Conservation (phyloP, 2,329 filamentous ascomycete genomes). For the Pseudopithomyces chartarum region DNA sequence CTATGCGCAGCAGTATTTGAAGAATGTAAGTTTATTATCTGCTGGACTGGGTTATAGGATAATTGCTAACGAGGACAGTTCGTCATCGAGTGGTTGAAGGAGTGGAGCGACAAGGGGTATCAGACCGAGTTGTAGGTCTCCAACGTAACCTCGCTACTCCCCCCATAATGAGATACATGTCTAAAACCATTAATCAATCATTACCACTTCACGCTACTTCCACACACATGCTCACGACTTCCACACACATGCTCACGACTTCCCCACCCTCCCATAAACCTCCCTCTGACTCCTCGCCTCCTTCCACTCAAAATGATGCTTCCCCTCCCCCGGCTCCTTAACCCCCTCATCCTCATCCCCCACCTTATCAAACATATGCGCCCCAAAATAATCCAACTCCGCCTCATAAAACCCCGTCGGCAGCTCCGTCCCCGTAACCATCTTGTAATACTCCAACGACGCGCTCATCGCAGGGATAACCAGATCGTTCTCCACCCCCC, state of each 20-base stretch:
- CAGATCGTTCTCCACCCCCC: slow-evolving; percentile 61
- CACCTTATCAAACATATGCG: slow-evolving; percentile 67
- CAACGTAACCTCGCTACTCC: too few species aligned
- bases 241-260: too few species aligned
- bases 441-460: slow-evolving; percentile 71
- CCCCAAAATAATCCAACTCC: slow-evolving; percentile 72
- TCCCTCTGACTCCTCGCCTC: slow-evolving; percentile 35
- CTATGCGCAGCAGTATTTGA: slow-evolving; percentile 63
- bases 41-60: not conserved
- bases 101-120: not conserved
- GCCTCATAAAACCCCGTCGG: slow-evolving; percentile 74
- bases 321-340: slow-evolving; percentile 57
- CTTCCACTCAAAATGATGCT: slow-evolving; percentile 69
- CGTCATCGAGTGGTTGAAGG: slow-evolving; percentile 68
- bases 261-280: slow-evolving; percentile 12
- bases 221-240: too few species aligned
- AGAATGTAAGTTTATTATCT: slow-evolving; percentile 34
- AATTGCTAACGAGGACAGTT: slow-evolving; percentile 44
- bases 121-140: not conserved
- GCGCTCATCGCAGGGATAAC: slow-evolving; percentile 65
- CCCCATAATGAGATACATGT: too few species aligned
- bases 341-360: slow-evolving; percentile 56
- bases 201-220: too few species aligned
- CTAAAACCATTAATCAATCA: too few species aligned
- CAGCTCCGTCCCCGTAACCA: slow-evolving; percentile 61